Evolutionary conservation across 306 rosid genomes (phyloP).

Genomic region (Prunus dulcis): DNA sequence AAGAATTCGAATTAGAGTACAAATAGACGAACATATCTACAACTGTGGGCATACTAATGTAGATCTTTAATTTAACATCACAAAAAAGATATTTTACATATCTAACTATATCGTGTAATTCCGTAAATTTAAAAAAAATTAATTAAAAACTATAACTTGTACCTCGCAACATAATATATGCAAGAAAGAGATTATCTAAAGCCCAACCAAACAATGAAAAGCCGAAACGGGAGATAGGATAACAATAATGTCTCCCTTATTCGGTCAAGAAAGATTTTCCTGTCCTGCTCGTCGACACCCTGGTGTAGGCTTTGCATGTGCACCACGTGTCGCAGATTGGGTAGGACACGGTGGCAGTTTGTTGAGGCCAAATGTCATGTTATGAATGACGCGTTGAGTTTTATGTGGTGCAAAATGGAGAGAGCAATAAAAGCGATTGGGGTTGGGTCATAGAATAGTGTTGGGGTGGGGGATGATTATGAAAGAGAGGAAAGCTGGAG

Average conservation of each 20-base stretch:
- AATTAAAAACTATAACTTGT: too few relatives aligned
- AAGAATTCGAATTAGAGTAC: fast-evolving
- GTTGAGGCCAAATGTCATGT: too few relatives aligned
- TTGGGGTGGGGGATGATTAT: too few relatives aligned
- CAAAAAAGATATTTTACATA: too few relatives aligned
- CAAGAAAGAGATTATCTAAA: too few relatives aligned
- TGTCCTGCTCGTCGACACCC: background rate
- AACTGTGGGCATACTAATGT: too few relatives aligned
- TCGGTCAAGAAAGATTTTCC: background rate
- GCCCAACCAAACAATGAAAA: too few relatives aligned
- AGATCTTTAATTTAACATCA: too few relatives aligned
- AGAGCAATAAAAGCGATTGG: background rate
- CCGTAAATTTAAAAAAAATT: too few relatives aligned
- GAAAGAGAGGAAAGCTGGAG: background rate
- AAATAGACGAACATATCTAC: too few relatives aligned
- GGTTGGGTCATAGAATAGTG: background rate
- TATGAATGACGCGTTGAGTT: background rate
- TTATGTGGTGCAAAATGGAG: background rate
- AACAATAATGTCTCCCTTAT: background rate
- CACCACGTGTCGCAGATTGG: background rate
- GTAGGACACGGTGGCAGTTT: background rate
- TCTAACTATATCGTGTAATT: too few relatives aligned
- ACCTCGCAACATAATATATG: too few relatives aligned
- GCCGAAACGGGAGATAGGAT: background rate
- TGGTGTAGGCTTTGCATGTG: background rate